Percentiles rank a stretch among this genome's conserved stretches.
These are phyloP conservation scores for Apocynum venetum DNA, from an alignment of 257 asterid genomes.

Conservation along the genomic window DNA sequence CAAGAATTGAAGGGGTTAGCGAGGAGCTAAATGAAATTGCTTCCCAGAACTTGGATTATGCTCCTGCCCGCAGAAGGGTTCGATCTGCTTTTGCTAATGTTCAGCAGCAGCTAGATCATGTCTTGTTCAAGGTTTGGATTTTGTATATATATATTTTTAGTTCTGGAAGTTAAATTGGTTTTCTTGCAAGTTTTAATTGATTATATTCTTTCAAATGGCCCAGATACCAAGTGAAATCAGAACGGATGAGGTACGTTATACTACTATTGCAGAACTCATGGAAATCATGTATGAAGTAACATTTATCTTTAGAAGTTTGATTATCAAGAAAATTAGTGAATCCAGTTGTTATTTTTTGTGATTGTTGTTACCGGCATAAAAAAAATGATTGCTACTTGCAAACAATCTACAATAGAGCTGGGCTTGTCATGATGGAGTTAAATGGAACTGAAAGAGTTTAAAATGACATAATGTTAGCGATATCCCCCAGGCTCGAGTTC, in stretches of 20 bases:
- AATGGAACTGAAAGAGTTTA: neutral
- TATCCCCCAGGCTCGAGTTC: neutral
- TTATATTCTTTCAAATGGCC: conserved; percentile 5
- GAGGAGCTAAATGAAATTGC: conserved; percentile 80
- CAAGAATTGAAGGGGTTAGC: conserved; percentile 66
- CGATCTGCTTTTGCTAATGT: conserved; percentile 66
- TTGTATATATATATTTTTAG: neutral
- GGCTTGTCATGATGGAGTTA: neutral
- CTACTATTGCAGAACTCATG: neutral
- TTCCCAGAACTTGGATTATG: conserved; percentile 85
- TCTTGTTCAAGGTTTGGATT: conserved; percentile 64
- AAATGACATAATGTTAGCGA: neutral
- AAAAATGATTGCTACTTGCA: neutral
- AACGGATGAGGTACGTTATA: conserved; percentile 70
- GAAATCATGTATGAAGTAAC: neutral
- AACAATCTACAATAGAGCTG: neutral
- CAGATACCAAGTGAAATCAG: conserved; percentile 93
- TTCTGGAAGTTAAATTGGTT: neutral
- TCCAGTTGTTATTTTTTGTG: neutral
- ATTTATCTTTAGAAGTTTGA: neutral
- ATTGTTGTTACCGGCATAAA: neutral
- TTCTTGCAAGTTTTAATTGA: neutral
- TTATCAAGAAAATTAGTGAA: conserved; percentile 4
- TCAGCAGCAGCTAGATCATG: conserved; percentile 82
- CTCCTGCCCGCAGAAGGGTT: conserved; percentile 88